A percentile compares a stretch with the other conserved stretches of the same genome.
These are phyloP conservation scores for Mycena vitilis DNA, from an alignment of 768 basidiomycete species.

Conservation along the genomic window DNA sequence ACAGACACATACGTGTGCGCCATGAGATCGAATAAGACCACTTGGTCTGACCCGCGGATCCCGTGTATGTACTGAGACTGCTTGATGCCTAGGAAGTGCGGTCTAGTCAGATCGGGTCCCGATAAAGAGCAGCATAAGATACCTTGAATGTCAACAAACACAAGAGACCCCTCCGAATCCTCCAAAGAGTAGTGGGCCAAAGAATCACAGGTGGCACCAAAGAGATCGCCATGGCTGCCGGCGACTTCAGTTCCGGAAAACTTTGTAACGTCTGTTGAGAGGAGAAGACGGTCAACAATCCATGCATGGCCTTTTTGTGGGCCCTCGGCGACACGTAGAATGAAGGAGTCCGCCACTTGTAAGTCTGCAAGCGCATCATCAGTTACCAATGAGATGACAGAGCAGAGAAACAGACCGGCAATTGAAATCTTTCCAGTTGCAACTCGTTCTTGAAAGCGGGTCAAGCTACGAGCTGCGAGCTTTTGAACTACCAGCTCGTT, in stretches of 20 bases:
- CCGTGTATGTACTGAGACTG: neutral
- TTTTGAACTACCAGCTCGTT: neutral
- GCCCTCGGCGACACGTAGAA: neutral
- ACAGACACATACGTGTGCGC: constrained; percentile 2
- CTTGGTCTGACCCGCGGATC: neutral
- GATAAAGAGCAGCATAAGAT: neutral
- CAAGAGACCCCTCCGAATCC: neutral
- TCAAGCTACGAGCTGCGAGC: neutral
- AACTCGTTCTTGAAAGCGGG: neutral
- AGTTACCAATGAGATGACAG: neutral
- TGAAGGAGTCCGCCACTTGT: neutral
- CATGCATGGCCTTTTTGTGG: constrained; percentile 13
- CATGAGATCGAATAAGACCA: constrained; percentile 2
- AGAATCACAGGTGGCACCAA: constrained; percentile 14
- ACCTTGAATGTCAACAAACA: constrained; percentile 21
- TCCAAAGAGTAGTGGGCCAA: constrained; percentile 13
- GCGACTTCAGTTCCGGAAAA: constrained; percentile 17
- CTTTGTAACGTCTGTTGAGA: neutral
- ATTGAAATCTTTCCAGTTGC: neutral
- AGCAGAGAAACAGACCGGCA: neutral
- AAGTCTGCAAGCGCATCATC: neutral
- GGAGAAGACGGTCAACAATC: constrained; percentile 13
- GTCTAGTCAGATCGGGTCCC: too few relatives aligned
- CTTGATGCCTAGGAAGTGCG: neutral
- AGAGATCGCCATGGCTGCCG: constrained; percentile 1